A percentile compares a stretch with the other conserved stretches of the same genome.
Conservation (phyloP, 1,284 basidiomycete genomes). For the Hypsizygus ulmarius region DNA sequence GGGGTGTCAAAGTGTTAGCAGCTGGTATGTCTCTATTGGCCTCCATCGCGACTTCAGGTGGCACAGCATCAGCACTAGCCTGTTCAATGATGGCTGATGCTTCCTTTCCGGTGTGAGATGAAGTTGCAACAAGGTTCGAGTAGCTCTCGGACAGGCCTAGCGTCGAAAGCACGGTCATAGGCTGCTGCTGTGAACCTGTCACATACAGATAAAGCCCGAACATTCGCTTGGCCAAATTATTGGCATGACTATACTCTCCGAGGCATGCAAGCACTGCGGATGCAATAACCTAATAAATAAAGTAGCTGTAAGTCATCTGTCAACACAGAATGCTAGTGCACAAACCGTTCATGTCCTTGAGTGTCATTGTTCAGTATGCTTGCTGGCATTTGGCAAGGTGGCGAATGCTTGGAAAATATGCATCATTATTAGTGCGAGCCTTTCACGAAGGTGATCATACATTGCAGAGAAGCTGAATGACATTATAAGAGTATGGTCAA, state of each 20-base stretch:
- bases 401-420: background rate
- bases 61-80: too few relatives aligned
- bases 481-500: background rate
- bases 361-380: background rate
- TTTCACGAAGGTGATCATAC: background rate
- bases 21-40: too few relatives aligned
- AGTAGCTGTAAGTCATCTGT: too few relatives aligned
- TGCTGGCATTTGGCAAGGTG: background rate
- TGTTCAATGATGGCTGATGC: too few relatives aligned
- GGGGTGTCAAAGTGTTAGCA: too few relatives aligned
- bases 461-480: background rate
- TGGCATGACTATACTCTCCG: constrained; percentile 25
- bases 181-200: background rate
- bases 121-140: background rate
- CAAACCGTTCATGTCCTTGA: background rate
- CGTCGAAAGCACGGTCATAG: background rate
- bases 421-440: background rate
- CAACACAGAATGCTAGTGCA: too few relatives aligned
- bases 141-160: background rate
- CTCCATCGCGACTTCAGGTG: too few relatives aligned
- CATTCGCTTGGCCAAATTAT: background rate
- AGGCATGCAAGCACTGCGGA: constrained; percentile 21
- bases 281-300: constrained; percentile 12
- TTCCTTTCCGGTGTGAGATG: too few relatives aligned
- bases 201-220: background rate